These are phyloP conservation scores for Rhynchosporium agropyri DNA, from an alignment of 2,329 filamentous ascomycete genomes.

Conservation along the genomic window DNA sequence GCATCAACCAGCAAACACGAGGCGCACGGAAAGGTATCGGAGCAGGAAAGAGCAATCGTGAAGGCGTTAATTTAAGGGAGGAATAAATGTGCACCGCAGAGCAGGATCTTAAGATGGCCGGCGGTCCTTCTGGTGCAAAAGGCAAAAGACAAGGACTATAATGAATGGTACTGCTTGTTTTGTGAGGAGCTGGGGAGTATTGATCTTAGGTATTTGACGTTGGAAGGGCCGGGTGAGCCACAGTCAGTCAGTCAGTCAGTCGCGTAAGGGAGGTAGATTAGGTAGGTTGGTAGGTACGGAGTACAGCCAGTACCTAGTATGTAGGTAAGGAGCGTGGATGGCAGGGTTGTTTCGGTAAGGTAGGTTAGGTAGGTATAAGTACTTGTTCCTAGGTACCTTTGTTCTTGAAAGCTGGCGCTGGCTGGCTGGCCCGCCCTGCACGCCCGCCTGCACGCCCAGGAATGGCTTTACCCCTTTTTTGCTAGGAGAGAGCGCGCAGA, in stretches of 20 bases:
- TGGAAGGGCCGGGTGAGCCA: too few species aligned
- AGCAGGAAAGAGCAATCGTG: constrained; percentile 3
- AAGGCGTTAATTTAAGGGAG: background rate
- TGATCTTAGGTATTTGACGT: too few species aligned
- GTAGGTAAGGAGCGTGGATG: too few species aligned
- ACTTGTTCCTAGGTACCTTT: too few species aligned
- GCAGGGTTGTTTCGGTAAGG: too few species aligned
- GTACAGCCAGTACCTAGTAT: background rate
- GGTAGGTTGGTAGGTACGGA: background rate
- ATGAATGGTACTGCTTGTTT: too few species aligned
- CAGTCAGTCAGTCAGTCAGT: too few species aligned
- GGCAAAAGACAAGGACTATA: too few species aligned
- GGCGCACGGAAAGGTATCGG: constrained; percentile 6
- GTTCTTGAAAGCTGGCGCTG: background rate
- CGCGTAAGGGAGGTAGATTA: background rate
- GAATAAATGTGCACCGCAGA: too few species aligned
- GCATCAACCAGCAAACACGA: constrained; percentile 17
- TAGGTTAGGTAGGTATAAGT: too few species aligned
- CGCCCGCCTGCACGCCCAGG: background rate
- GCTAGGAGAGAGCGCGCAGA: too few species aligned
- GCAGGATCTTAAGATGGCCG: background rate
- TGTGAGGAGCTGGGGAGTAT: too few species aligned
- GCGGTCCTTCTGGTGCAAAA: constrained; percentile 6
- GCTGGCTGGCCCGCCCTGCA: background rate
- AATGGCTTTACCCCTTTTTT: constrained; percentile 14